These are phyloP conservation scores for Cardamine resedifolia DNA, from an alignment of 345 rosid species.

Conservation along the genomic window DNA sequence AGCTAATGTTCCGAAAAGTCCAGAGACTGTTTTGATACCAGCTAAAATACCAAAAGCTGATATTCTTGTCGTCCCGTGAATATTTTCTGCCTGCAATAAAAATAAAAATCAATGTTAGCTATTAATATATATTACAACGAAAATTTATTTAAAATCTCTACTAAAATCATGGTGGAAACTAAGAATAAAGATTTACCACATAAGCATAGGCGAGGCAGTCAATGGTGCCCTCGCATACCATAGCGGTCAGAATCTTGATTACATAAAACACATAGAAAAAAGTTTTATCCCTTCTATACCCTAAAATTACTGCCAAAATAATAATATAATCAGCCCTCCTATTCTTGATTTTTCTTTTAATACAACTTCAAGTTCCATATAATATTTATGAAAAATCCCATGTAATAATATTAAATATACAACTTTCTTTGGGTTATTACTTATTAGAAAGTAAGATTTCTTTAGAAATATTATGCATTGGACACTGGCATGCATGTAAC, in stretches of 20 bases:
- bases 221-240: conserved; percentile 63
- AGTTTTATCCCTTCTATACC: conserved; percentile 57
- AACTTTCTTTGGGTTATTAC: not conserved
- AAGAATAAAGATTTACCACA: conserved; percentile 50
- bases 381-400: not conserved
- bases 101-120: not conserved
- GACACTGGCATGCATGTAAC: no score
- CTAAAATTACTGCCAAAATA: conserved; percentile 73
- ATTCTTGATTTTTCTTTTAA: not conserved
- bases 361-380: no score
- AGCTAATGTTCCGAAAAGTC: conserved; percentile 58
- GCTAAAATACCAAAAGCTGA: conserved; percentile 71
- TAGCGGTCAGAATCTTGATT: conserved; percentile 56
- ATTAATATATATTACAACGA: not conserved
- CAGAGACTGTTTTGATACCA: conserved; percentile 54
- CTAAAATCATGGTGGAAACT: not conserved
- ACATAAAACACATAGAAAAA: conserved; percentile 68
- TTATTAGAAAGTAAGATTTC: no score
- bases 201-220: conserved; percentile 82
- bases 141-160: not conserved
- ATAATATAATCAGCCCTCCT: not conserved
- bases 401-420: not conserved
- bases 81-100: conserved; percentile 61
- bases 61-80: conserved; percentile 48
- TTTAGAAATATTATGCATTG: no score